Base-by-base conservation (phyloP, 1,284 basidiomycete species). In the Gomphus sp. region DNA sequence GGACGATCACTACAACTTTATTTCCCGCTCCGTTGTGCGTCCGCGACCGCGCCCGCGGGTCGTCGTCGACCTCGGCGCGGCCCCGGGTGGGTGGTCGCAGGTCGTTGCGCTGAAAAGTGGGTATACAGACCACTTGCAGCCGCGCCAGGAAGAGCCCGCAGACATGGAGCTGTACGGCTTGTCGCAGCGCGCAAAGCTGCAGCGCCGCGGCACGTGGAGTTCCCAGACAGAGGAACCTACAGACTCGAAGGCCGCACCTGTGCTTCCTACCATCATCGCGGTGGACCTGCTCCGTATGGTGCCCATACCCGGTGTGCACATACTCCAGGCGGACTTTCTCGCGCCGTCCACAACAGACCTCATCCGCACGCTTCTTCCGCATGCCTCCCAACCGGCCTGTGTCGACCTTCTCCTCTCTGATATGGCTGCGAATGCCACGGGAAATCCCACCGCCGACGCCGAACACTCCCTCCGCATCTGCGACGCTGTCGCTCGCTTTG, bases 71-170 rank as follows among this genome's bases (percentile, higher is more conserved):
- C 79, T 95, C 31, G 92, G 92, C 37, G 89, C 88, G 0, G 90
- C 91, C 0, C 92, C 92, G 0, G 92, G 91, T 5, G 91, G 91
- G 0, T 94, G 92, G 92, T 87, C 85, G 60, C 91, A 94, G 66
- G 89, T 92, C 22, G 84, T 84, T 10, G 84, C 87, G 0, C 75
- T 75, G 28, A 78, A 80, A 62, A 69, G 87, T 25, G 80, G 80
- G 9, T 43, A 44, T 44, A 22, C 7, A 4, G 44, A 57, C 58
- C 39, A 50, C 43, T 41, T 31, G 43, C 44, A 34, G 44, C 12
- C 25, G 41, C 11, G 28, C 9, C 37, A 52, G 45, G 43, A 52
- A 7, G 28, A 31, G 9, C 41, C 53, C 8, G 33, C 41, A 9
- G 39, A 57, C 16, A 22, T 60, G 49, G 56, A 49, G 31, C 33